phyloP scores from a whole-genome alignment of 768 basidiomycete genomes.

The Rhodotorula kratochvilovae region DNA sequence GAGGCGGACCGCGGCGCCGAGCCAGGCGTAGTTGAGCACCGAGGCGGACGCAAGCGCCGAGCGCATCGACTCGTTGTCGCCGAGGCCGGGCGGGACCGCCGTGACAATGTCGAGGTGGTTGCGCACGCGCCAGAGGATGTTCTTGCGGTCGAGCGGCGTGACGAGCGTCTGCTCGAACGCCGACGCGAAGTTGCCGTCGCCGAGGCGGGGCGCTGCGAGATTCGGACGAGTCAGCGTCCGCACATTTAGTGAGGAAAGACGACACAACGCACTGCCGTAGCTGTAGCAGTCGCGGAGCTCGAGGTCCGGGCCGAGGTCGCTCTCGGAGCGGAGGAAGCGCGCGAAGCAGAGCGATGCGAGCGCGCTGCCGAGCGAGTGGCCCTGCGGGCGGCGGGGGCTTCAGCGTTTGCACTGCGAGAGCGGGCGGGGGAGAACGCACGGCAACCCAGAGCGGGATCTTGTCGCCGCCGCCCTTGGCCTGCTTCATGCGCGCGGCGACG shows the following conservation, averaged over 20 bases:
- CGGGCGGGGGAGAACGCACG: background rate
- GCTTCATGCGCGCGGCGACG: conserved; percentile 18
- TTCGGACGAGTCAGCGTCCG: too few relatives aligned
- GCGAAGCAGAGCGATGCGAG: conserved; percentile 26
- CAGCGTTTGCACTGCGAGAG: too few relatives aligned
- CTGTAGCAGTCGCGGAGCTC: conserved; percentile 9
- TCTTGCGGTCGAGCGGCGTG: conserved; percentile 24
- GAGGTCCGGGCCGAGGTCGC: conserved; percentile 19
- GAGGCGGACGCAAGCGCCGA: background rate
- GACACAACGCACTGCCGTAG: background rate
- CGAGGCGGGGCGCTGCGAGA: conserved; percentile 18
- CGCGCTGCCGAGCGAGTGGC: conserved; percentile 27
- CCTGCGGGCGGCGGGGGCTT: background rate
- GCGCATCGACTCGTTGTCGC: conserved; percentile 7
- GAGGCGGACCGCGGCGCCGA: conserved; percentile 17
- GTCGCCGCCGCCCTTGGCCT: background rate
- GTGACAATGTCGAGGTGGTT: conserved; percentile 29
- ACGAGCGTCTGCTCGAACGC: conserved; percentile 16
- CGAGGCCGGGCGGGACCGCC: conserved; percentile 20
- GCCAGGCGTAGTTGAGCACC: conserved; percentile 20
- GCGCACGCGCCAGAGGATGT: conserved; percentile 30
- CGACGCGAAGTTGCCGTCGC: conserved; percentile 16
- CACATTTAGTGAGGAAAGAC: background rate
- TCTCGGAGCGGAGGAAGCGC: conserved; percentile 19
- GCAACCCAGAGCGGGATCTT: conserved; percentile 29